Base-by-base conservation (phyloP, 2,329 filamentous ascomycete genomes). In the Tolypocladium amazonense region DNA sequence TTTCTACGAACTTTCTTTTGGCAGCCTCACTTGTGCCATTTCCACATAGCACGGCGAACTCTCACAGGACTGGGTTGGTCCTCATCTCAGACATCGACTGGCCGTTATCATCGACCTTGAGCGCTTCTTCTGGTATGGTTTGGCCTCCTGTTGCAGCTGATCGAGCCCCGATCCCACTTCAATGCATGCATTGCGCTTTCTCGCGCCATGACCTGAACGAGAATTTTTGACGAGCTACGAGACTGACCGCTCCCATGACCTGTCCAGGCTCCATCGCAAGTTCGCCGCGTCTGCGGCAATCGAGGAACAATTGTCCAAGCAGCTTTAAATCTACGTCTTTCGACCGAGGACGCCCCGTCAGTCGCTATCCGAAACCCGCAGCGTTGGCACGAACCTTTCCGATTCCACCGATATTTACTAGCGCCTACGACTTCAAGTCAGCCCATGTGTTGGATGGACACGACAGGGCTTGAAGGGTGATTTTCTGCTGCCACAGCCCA, bases 361-460 rank as follows among this genome's bases (percentile, higher is more conserved):
- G 27, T 33, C 27, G 15, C 47, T 33, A 11, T 6, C 7, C 15
- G 15, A 33, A 23, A n/a, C 15, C 15, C 27, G 11, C 11, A 20
- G 15, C 18, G 20, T n/a, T 20, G 27, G 47, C 15, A 33, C 47
- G 47, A 33, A 12, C 27, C 15, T 7, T 15, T 12, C 47, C 15
- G 18, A 30, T 11, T 18, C 15, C 18, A 53, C 30, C 50, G 27
- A 35, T 33, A 33, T 11, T 6, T 35, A 18, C 15, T 27, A n/a
- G 8, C 27, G 20, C 3, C 15, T 33, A 18, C 18, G 27, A n/a
- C 20, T 12, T 33, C 18, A 15, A 53, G 12, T 6, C n/a, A 27
- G 38, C 38, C 27, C 30, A n/a, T 53, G 18, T 27, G 47, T 60
- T 59, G n/a, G n/a, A 62, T 62, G 61, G 61, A 47, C 55, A 39